phyloP scores from a whole-genome alignment of 768 basidiomycete genomes.

The Lactarius psammicola region DNA sequence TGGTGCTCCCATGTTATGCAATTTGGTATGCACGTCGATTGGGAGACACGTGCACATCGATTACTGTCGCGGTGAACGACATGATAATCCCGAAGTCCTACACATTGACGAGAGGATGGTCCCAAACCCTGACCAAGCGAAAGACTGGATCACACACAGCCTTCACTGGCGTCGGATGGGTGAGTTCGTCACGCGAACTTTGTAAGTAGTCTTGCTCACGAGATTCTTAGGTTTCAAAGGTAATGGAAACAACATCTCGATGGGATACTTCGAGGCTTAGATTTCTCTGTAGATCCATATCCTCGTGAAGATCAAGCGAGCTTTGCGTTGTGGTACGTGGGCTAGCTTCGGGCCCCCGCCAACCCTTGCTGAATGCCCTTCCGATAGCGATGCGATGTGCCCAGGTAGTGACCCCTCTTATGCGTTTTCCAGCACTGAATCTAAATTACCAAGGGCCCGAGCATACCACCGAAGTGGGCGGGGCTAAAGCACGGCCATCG shows the following conservation, averaged over 20 bases:
- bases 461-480: too few relatives aligned
- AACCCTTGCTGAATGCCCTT: slow-evolving; percentile 2
- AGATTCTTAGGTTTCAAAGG: slow-evolving; percentile 64
- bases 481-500: slow-evolving; percentile 47
- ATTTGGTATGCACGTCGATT: too few relatives aligned
- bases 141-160: too few relatives aligned
- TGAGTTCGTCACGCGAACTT: too few relatives aligned
- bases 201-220: too few relatives aligned
- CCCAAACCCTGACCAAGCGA: too few relatives aligned
- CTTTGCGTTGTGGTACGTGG: slow-evolving; percentile 37
- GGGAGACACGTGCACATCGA: slow-evolving; percentile 58
- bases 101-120: slow-evolving; percentile 43
- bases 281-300: slow-evolving; percentile 66
- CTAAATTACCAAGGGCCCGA: background rate
- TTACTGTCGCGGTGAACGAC: slow-evolving; percentile 48
- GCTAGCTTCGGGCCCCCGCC: slow-evolving; percentile 42
- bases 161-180: too few relatives aligned
- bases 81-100: slow-evolving; percentile 44
- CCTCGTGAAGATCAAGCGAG: slow-evolving; percentile 51
- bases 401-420: slow-evolving; percentile 36
- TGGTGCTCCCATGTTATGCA: slow-evolving; percentile 63
- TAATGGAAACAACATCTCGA: slow-evolving; percentile 24
- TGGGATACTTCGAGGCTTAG: too few relatives aligned
- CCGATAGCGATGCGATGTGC: slow-evolving; percentile 49
- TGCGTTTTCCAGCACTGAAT: background rate